These are phyloP conservation scores for Cucumis variabilis DNA, from an alignment of 331 rosid genomes.

Conservation along the genomic window DNA sequence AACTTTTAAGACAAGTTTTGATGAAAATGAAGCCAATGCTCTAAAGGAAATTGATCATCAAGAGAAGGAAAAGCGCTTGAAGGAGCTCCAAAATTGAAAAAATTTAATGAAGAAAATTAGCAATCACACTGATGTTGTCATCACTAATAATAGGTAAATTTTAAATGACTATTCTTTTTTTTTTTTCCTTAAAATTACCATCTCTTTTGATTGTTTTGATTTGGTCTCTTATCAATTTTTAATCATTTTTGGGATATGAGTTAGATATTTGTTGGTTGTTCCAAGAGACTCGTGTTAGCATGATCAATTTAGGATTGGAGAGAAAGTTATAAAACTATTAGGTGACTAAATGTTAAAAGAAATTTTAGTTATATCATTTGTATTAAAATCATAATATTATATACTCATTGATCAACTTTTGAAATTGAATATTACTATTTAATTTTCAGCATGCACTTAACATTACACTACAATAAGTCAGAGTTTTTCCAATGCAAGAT, in stretches of 20 bases:
- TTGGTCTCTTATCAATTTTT: too few relatives aligned
- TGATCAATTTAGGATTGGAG: too few relatives aligned
- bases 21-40: not conserved
- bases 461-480: too few relatives aligned
- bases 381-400: not conserved
- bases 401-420: not conserved
- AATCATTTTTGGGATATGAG: too few relatives aligned
- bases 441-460: not conserved
- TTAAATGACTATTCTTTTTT: not conserved
- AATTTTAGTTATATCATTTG: not conserved
- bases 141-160: not conserved
- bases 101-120: not conserved
- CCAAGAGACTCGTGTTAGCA: too few relatives aligned
- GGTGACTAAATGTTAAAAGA: not conserved
- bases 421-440: not conserved
- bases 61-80: not conserved
- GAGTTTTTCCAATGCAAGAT: too few relatives aligned
- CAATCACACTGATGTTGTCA: not conserved
- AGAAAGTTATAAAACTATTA: not conserved
- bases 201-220: not conserved
- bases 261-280: too few relatives aligned
- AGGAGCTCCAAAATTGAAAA: constrained; percentile 4
- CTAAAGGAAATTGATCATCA: not conserved
- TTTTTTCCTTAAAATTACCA: too few relatives aligned
- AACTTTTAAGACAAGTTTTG: not conserved